These are phyloP conservation scores for Phylloboletellus chloephorus DNA, from an alignment of 1,284 basidiomycete species.

Conservation along the genomic window DNA sequence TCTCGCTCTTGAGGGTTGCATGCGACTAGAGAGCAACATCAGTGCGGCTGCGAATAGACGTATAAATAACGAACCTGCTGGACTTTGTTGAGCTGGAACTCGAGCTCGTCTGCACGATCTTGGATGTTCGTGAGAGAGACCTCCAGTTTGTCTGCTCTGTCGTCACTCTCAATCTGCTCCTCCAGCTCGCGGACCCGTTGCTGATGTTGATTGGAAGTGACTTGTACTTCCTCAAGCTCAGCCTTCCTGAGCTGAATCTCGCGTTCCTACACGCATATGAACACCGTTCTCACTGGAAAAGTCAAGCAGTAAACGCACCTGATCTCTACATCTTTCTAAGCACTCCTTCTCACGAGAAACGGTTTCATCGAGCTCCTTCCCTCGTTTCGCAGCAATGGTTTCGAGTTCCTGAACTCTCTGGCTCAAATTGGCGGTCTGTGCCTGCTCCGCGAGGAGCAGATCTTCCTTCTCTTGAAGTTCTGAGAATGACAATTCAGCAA, in stretches of 20 bases:
- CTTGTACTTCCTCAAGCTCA: slow-evolving; percentile 47
- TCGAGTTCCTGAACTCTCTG: slow-evolving; percentile 41
- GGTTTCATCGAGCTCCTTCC: slow-evolving; percentile 37
- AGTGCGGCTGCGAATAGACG: slow-evolving; percentile 2
- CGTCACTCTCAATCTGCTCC: slow-evolving; percentile 76
- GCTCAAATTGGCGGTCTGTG: slow-evolving; percentile 37
- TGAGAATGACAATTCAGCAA: slow-evolving; percentile 23
- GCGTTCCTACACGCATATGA: slow-evolving; percentile 48
- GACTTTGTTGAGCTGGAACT: slow-evolving; percentile 70
- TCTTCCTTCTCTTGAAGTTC: slow-evolving; percentile 45
- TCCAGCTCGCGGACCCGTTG: slow-evolving; percentile 63
- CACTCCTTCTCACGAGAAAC: slow-evolving; percentile 49
- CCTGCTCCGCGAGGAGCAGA: slow-evolving; percentile 41
- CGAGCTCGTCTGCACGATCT: slow-evolving; percentile 73
- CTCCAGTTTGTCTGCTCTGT: slow-evolving; percentile 69
- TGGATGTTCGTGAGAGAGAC: slow-evolving; percentile 68
- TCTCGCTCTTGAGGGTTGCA: slow-evolving; percentile 51
- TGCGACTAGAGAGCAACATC: slow-evolving; percentile 42
- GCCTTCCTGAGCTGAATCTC: slow-evolving; percentile 59
- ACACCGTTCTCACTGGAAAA: neutral
- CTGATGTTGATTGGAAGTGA: slow-evolving; percentile 49
- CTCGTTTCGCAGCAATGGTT: slow-evolving; percentile 34
- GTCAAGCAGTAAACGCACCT: slow-evolving; percentile 38
- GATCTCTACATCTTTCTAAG: slow-evolving; percentile 54
- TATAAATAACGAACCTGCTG: slow-evolving; percentile 52